Evolutionary conservation across 345 rosid genomes (phyloP), one percentile per base, ranked within the genome.

Genomic region (Ailanthus altissimus): DNA sequence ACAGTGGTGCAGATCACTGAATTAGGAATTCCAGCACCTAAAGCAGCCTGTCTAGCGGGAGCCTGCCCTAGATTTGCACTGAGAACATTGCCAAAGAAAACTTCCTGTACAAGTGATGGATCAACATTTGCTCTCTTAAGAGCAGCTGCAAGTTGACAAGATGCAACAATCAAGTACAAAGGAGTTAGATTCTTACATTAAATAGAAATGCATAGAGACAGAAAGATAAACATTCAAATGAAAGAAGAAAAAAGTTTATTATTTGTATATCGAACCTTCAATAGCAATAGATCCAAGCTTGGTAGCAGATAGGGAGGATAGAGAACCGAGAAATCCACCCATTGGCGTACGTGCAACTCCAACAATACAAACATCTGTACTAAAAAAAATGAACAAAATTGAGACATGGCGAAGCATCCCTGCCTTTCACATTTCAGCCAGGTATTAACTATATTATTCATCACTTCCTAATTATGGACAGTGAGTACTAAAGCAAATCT

Each of bases 11-110:
- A 92, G 63, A 93, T 1, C 57, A 96, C 99, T 18, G 98, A 87
- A 81, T 89, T 88, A 70, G 98, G 86, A 77, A 96, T 90, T 58
- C 99, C 98, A 23, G 99, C 98, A 76, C 97, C 98, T 75, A 96
- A 70, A 13, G 98, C 97, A 70, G 99, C 99, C 84, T 96, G 99
- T 82, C 97, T 91, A 78, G 99, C 98, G 46, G 99, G 99, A 85
- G 98, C 99, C 83, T 93, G 97, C n/a, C 98, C 99, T 67, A 96
- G 81, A 85, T 96, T 96, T 40, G 99, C 98, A 57, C 94, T 91
- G 40, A 93, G 94, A 77, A 96, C 99, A 86, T 96, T 96, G 58
- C 99, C 97, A 81, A 96, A 92, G 75, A 88, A 74, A 74, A 96
- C 97, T 86, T 96, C 99, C 89, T 96, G 91, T 16, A 96, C 97